Percentiles rank a stretch among this genome's conserved stretches.
Conservation (phyloP, 176 grass and related monocot genomes). For the Areca catechu region DNA sequence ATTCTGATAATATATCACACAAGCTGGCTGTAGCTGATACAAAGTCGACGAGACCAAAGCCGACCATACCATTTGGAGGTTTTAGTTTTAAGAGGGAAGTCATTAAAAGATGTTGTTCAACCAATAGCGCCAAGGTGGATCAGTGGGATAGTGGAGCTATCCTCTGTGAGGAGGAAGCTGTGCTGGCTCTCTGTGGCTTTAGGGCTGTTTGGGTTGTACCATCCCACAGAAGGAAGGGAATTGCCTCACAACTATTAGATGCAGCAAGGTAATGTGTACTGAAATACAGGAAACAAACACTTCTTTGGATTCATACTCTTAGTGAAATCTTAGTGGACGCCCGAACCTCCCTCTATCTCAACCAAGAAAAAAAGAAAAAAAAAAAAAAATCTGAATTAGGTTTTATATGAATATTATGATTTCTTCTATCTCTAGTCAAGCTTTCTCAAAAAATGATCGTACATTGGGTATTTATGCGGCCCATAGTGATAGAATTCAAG, state of each 20-base stretch:
- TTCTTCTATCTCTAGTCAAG: not conserved
- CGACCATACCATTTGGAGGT: constrained; percentile 62
- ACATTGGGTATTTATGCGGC: not conserved
- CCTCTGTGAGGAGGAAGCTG: constrained; percentile 52
- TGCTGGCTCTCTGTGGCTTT: constrained; percentile 60
- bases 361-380: too few relatives aligned
- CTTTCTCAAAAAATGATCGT: not conserved
- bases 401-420: too few relatives aligned
- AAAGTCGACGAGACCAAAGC: constrained; percentile 11
- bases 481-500: too few relatives aligned
- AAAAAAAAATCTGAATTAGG: too few relatives aligned
- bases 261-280: constrained; percentile 38
- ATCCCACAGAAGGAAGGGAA: constrained; percentile 48
- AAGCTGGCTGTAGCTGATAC: constrained; percentile 12
- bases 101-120: constrained; percentile 23
- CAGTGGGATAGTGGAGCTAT: constrained; percentile 46
- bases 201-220: constrained; percentile 82
- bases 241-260: constrained; percentile 65
- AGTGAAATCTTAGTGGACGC: not conserved
- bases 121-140: constrained; percentile 24
- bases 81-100: constrained; percentile 77
- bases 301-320: too few relatives aligned
- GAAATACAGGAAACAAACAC: too few relatives aligned
- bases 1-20: not conserved
- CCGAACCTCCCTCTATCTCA: not conserved